Conservation (phyloP, 1,139 yeast species). For the Scheffersomyces parashehatae region DNA sequence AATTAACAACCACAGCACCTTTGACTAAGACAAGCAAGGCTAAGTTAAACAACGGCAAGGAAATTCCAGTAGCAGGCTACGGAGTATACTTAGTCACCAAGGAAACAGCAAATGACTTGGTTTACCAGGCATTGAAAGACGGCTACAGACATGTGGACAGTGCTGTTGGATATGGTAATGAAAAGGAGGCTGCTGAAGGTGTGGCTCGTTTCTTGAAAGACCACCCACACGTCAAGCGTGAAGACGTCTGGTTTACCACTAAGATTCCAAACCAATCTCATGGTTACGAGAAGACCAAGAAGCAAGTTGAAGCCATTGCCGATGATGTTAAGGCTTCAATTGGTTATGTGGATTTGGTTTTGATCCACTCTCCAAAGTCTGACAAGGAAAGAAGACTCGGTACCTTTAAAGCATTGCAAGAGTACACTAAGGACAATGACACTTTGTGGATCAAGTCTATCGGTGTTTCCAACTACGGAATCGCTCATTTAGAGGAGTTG, state of each 20-base stretch:
- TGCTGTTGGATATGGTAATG: slow-evolving; percentile 41
- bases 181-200: slow-evolving; percentile 40
- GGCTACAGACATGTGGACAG: slow-evolving; percentile 47
- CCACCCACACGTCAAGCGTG: slow-evolving; percentile 36
- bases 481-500: slow-evolving; percentile 37
- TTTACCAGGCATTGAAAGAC: slow-evolving; percentile 41
- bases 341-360: slow-evolving; percentile 41
- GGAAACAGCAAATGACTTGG: slow-evolving; percentile 38
- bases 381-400: slow-evolving; percentile 33
- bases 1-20: neutral
- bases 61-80: slow-evolving; percentile 49
- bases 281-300: neutral
- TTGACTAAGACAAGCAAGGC: neutral
- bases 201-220: slow-evolving; percentile 22
- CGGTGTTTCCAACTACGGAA: slow-evolving; percentile 47
- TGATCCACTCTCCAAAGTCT: slow-evolving; percentile 38
- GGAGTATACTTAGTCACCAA: slow-evolving; percentile 50
- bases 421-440: slow-evolving; percentile 31
- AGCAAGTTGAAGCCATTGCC: slow-evolving; percentile 6
- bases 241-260: slow-evolving; percentile 40
- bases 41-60: slow-evolving; percentile 23
- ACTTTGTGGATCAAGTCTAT: slow-evolving; percentile 26
- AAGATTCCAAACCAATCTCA: slow-evolving; percentile 15
- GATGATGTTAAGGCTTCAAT: slow-evolving; percentile 18
- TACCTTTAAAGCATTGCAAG: slow-evolving; percentile 48